Percentiles rank a stretch among this genome's conserved stretches.
Conservation (phyloP, 192 early-diverging fungal genomes). For the Linderina pennispora region DNA sequence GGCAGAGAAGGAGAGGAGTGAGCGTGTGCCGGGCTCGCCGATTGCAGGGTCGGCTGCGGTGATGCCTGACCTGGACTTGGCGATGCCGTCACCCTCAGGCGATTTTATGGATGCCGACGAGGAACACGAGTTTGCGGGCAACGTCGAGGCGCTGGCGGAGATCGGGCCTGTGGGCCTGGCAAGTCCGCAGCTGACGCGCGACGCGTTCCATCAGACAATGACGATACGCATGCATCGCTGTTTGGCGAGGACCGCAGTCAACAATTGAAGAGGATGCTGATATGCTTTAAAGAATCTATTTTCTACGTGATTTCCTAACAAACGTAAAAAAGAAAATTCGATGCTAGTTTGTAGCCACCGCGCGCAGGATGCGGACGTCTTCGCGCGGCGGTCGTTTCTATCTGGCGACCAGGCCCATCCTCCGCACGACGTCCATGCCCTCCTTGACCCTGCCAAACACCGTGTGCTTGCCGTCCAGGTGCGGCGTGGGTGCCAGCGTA, state of each 20-base stretch:
- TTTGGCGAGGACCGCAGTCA: neutral
- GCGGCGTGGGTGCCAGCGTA: constrained; percentile 63
- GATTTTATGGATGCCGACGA: constrained; percentile 2
- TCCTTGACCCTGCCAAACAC: constrained; percentile 86
- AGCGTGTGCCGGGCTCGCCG: no score
- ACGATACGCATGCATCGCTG: constrained; percentile 4
- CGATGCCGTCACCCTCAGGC: constrained; percentile 10
- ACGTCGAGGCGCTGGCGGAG: neutral
- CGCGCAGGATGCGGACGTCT: constrained; percentile 9
- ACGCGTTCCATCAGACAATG: no score
- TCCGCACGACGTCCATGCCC: constrained; percentile 72
- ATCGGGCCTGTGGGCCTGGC: neutral
- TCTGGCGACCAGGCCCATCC: constrained; percentile 65
- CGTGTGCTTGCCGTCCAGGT: constrained; percentile 82
- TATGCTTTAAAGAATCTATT: neutral
- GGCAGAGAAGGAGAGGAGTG: neutral
- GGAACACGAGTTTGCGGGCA: neutral
- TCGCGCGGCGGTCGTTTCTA: constrained; percentile 49
- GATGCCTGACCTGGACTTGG: no score
- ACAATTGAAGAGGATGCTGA: neutral
- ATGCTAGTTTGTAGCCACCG: neutral
- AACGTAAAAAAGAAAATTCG: no score
- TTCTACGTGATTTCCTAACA: no score
- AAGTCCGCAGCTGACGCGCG: neutral
- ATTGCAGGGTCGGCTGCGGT: no score